phyloP scores from a whole-genome alignment of 2,329 filamentous ascomycete species.

The Fulvia fulva region DNA sequence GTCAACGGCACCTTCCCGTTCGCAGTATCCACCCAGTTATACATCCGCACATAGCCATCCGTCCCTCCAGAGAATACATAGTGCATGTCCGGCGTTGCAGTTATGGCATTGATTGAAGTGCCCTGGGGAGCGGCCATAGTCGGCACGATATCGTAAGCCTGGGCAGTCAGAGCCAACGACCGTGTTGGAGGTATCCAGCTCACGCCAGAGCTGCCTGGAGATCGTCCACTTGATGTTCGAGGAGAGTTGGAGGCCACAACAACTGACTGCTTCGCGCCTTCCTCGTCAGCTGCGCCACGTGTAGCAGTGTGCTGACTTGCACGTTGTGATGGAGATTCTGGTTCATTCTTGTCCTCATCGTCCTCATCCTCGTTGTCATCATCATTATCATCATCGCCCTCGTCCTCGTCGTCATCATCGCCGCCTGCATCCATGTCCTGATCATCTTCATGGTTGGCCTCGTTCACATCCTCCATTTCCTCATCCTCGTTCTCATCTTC shows the following conservation, averaged over 20 bases:
- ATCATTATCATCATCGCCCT: constrained; percentile 38
- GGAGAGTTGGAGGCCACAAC: constrained; percentile 48
- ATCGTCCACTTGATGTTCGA: constrained; percentile 32
- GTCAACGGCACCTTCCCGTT: constrained; percentile 92
- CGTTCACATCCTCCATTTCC: constrained; percentile 43
- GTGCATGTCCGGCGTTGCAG: constrained; percentile 86
- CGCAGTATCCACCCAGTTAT: constrained; percentile 90
- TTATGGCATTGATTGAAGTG: constrained; percentile 90
- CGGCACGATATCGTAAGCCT: constrained; percentile 88
- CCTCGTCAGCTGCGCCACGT: constrained; percentile 5
- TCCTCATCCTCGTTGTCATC: constrained; percentile 34
- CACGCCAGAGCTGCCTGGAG: constrained; percentile 25
- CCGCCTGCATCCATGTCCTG: constrained; percentile 35
- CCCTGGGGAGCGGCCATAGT: constrained; percentile 95
- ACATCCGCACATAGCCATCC: constrained; percentile 95
- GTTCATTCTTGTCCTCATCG: constrained; percentile 40
- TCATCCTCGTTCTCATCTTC: constrained; percentile 46
- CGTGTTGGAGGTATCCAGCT: constrained; percentile 49
- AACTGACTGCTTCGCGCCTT: constrained; percentile 42
- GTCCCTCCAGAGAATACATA: constrained; percentile 93
- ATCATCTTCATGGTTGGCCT: constrained; percentile 35
- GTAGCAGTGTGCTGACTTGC: constrained; percentile 23
- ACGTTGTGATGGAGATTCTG: constrained; percentile 43
- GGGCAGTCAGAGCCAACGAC: constrained; percentile 72
- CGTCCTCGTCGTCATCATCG: constrained; percentile 40